Evolutionary conservation across 345 rosid genomes (phyloP).

Genomic region (Cochlearia excelsa): DNA sequence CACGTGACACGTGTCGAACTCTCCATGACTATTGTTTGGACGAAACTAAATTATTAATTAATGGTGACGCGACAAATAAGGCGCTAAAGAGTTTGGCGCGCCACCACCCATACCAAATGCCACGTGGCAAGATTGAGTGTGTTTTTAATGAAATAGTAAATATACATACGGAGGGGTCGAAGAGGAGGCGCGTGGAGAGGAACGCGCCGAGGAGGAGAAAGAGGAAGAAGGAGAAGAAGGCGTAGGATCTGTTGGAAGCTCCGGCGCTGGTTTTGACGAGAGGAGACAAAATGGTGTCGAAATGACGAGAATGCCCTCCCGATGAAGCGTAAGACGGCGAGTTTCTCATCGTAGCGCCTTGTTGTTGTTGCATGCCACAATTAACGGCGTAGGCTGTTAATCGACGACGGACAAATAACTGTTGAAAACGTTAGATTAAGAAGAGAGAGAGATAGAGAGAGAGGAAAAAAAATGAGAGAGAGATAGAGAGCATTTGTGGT

Average conservation of each 20-base stretch:
- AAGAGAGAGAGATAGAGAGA: conserved; percentile 3
- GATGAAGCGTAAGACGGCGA: conserved; percentile 16
- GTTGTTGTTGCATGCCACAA: conserved; percentile 29
- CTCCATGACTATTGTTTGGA: conserved; percentile 13
- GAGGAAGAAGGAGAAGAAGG: conserved; percentile 39
- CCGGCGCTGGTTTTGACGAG: conserved; percentile 39
- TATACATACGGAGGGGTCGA: conserved; percentile 48
- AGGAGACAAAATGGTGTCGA: conserved; percentile 47
- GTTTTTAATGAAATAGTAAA: conserved; percentile 8
- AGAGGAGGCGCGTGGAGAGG: conserved; percentile 55
- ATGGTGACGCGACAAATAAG: conserved; percentile 24
- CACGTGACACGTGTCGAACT: conserved; percentile 30
- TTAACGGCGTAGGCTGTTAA: neutral
- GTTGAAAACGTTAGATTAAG: neutral
- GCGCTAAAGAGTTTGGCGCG: conserved; percentile 1
- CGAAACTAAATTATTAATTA: neutral
- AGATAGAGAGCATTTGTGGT: neutral
- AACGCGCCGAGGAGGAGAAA: conserved; percentile 69
- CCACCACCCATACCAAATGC: neutral
- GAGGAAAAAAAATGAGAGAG: neutral
- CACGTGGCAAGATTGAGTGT: conserved; percentile 21
- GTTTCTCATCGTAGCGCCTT: conserved; percentile 31
- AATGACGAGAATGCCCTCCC: conserved; percentile 38
- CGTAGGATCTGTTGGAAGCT: conserved; percentile 41
- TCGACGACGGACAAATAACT: no score